Base-by-base conservation (phyloP, 805 yeast genomes). In the Kodamaea kaohsiungensis region DNA sequence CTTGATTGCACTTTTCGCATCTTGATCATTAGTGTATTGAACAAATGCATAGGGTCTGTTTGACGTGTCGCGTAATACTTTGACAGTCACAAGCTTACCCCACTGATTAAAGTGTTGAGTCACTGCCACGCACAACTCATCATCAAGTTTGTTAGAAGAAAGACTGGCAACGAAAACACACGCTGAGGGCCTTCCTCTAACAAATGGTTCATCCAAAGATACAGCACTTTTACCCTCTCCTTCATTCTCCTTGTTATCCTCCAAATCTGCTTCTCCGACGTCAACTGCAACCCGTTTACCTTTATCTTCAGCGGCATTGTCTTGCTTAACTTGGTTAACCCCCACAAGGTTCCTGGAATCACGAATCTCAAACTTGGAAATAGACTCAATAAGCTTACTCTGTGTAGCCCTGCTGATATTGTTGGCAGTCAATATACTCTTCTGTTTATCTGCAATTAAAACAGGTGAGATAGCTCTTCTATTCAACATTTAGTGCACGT, bases 1-100 rank as follows among this genome's bases (percentile, higher is more conserved):
- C 16, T 66, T 69, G 51, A 91, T 79, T 0, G 97, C 97, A 3
- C 59, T 65, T 56, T 78, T 76, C 3, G 96, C 91, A 59, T 88
- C 93, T 7, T 71, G 75, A 58, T 88, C 95, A 53, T 75, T 82
- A 7, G 83, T 75, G 66, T 88, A 91, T 71, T 91, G 97, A 46
- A 91, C 96, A 78, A 91, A 91, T 0, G 97, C 97, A 70, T 91
- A 91, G 1, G 98, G 98, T 47, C 96, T 55, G 46, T 88, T 87
- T 18, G 84, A 78, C 13, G 88, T 84, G 71, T 91, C 97, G 52
- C 96, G 77, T 55, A 91, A 76, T 2, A 91, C 96, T 65, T 91
- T 91, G 13, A 90, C 96, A 18, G 87, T 73, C 1, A 85, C 78
- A 42, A 89, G 73, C 43, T 78, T 74, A 7, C 97, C 96, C 85